These are phyloP conservation scores for Coccomyxa sp. DNA, from an alignment of 139 green algal species.

Conservation along the genomic window DNA sequence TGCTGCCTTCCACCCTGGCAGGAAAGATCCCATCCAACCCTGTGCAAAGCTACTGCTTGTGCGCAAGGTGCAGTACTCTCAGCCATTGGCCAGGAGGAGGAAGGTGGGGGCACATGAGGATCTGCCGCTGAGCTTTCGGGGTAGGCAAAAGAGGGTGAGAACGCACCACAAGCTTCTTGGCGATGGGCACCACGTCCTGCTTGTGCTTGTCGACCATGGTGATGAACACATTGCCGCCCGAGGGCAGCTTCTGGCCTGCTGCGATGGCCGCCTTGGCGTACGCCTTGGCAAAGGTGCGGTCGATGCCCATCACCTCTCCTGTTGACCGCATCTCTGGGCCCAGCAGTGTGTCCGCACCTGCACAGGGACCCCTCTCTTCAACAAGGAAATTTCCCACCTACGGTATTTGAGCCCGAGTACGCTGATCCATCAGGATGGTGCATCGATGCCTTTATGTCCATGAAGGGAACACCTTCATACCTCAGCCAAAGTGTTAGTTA, in stretches of 20 bases:
- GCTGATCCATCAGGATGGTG: not conserved
- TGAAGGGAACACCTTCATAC: not conserved
- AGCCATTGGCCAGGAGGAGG: too few species aligned
- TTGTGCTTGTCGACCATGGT: conserved; percentile 92
- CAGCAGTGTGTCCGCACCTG: conserved; percentile 86
- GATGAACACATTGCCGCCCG: conserved; percentile 86
- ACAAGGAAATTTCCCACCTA: too few species aligned
- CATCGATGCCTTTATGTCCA: too few species aligned
- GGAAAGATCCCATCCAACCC: too few species aligned
- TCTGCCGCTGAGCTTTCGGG: too few species aligned
- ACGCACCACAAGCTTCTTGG: conserved; percentile 58
- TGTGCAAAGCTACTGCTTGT: too few species aligned
- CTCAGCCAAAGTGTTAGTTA: too few species aligned
- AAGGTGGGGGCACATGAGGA: too few species aligned
- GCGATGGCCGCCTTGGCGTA: conserved; percentile 97
- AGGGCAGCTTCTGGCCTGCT: conserved; percentile 80
- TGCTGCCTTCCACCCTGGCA: too few species aligned
- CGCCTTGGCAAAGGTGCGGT: conserved; percentile 81
- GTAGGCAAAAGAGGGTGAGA: not conserved
- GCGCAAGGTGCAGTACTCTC: too few species aligned
- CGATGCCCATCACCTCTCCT: conserved; percentile 96
- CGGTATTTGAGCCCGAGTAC: too few species aligned
- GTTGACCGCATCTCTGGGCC: conserved; percentile 98
- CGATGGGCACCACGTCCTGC: conserved; percentile 70
- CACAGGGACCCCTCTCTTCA: not conserved